Evolutionary conservation across 2,329 filamentous ascomycete genomes (phyloP).

Genomic region (Aspergillus alliaceus): DNA sequence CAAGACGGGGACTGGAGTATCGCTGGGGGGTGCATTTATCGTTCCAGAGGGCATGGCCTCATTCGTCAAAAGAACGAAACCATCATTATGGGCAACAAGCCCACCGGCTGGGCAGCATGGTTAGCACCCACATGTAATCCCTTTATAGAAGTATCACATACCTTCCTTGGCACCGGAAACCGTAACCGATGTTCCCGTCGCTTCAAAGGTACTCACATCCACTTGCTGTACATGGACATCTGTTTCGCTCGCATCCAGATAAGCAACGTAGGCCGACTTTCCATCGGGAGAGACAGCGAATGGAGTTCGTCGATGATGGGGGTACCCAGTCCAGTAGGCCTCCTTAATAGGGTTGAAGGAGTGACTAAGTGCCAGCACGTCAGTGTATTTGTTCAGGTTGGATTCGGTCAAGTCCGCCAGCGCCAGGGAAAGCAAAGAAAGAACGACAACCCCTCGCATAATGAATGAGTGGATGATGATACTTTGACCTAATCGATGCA

Average conservation of each 20-base stretch:
- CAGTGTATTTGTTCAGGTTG: conserved; percentile 41
- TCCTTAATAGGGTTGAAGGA: conserved; percentile 59
- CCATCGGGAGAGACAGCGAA: conserved; percentile 64
- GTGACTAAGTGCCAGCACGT: conserved; percentile 49
- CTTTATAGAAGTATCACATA: conserved; percentile 2
- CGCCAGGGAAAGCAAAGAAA: conserved; percentile 26
- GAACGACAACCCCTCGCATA: conserved; percentile 25
- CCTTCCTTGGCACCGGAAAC: conserved; percentile 57
- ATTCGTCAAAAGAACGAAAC: conserved; percentile 63
- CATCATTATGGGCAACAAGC: conserved; percentile 62
- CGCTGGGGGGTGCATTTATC: conserved; percentile 50
- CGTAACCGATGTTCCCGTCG: conserved; percentile 54
- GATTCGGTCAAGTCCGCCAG: conserved; percentile 23
- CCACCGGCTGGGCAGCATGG: conserved; percentile 49
- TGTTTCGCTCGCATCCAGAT: conserved; percentile 57
- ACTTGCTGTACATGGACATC: conserved; percentile 60
- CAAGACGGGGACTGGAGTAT: conserved; percentile 56
- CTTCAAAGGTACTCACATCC: conserved; percentile 54
- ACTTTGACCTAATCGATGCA: background rate
- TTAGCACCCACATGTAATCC: background rate
- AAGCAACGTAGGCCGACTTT: conserved; percentile 60
- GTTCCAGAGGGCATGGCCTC: conserved; percentile 52
- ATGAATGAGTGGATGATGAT: background rate
- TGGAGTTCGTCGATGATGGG: conserved; percentile 62
- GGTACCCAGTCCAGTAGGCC: conserved; percentile 62